Evolutionary conservation across 305 asterid genomes (phyloP).

Genomic region (Rubia tinctorum): DNA sequence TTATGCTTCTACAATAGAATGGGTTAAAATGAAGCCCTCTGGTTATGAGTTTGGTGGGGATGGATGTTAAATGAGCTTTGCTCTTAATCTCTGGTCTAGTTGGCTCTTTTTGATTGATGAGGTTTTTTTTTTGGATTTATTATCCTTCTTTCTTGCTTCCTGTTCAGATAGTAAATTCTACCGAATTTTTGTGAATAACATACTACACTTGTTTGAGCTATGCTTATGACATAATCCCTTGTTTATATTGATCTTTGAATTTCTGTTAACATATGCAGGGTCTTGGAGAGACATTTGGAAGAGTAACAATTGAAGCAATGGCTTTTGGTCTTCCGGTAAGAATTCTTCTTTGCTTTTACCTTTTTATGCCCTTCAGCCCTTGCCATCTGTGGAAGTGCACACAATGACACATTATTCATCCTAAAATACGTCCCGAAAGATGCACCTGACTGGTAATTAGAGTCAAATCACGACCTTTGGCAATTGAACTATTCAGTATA

Average conservation of each 20-base stretch:
- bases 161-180: background rate
- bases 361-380: background rate
- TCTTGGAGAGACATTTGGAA: slow-evolving; percentile 95
- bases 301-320: slow-evolving; percentile 99
- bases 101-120: background rate
- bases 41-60: background rate
- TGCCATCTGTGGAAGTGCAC: background rate
- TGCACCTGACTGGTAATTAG: background rate
- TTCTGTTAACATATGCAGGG: slow-evolving; percentile 55
- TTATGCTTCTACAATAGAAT: background rate
- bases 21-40: background rate
- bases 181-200: background rate
- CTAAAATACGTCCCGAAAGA: background rate
- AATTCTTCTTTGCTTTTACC: slow-evolving; percentile 1
- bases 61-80: background rate
- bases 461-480: background rate
- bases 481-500: background rate
- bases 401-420: background rate
- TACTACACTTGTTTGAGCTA: background rate
- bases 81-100: background rate
- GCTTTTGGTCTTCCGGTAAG: slow-evolving; percentile 99
- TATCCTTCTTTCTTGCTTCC: background rate
- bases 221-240: background rate
- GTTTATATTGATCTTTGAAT: background rate
- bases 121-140: background rate